Conservation (phyloP, 192 early-diverging fungal genomes). For the Spinellus fusiger region DNA sequence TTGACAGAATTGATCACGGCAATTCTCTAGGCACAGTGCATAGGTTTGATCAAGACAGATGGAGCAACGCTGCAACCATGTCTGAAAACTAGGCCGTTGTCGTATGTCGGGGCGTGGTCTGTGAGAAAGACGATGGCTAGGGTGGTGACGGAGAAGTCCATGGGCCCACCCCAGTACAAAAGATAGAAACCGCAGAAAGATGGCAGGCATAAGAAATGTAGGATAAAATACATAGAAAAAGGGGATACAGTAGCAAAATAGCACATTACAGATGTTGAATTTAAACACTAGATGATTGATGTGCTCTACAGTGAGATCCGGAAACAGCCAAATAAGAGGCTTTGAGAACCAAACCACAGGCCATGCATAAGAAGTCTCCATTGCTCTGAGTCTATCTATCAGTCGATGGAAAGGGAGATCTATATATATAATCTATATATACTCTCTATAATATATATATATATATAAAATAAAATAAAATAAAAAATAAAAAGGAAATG, state of each 20-base stretch:
- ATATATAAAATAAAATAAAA: not conserved
- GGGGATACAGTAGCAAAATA: slow-evolving; percentile 35
- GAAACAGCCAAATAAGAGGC: not conserved
- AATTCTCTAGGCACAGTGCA: slow-evolving; percentile 24
- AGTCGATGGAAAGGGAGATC: no score
- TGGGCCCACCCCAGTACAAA: slow-evolving; percentile 22
- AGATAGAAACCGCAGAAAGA: slow-evolving; percentile 28
- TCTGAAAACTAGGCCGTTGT: not conserved
- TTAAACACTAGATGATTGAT: slow-evolving; percentile 8
- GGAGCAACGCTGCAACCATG: slow-evolving; percentile 30
- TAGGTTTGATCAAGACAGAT: slow-evolving; percentile 32
- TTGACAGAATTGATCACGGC: slow-evolving; percentile 32
- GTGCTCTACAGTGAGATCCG: not conserved
- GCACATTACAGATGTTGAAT: slow-evolving; percentile 32
- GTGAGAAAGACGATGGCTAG: not conserved
- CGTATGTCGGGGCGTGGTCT: not conserved
- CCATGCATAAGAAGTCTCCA: not conserved
- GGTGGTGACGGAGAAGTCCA: slow-evolving; percentile 12
- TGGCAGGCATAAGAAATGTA: slow-evolving; percentile 29
- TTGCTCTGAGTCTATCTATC: no score
- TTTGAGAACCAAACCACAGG: not conserved
- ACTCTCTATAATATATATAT: not conserved
- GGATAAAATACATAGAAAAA: slow-evolving; percentile 36
- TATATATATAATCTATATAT: not conserved
- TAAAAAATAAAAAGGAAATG: not conserved